A percentile compares a stretch with the other conserved stretches of the same genome.
phyloP scores from a whole-genome alignment of 345 rosid species.

The Salix brachista region DNA sequence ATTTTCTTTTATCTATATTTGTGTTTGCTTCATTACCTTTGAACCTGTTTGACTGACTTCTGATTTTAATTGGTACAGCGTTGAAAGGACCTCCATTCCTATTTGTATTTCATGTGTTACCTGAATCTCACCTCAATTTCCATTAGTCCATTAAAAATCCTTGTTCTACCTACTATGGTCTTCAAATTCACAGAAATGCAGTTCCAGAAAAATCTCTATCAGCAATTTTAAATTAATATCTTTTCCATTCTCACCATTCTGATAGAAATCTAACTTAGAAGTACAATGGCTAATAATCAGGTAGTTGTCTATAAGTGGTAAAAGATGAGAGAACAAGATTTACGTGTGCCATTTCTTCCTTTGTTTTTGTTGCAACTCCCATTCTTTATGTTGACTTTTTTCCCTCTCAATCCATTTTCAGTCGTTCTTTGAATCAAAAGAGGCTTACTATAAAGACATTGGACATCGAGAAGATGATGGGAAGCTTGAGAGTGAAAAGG shows the following conservation, averaged over 20 bases:
- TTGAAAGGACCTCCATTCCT: background rate
- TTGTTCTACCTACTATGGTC: background rate
- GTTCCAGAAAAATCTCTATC: background rate
- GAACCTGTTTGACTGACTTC: background rate
- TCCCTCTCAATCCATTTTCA: constrained; percentile 25
- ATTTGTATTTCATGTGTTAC: background rate
- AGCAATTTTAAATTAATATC: background rate
- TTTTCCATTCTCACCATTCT: background rate
- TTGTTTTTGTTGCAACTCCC: background rate
- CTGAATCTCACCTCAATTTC: background rate
- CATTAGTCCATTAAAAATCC: background rate
- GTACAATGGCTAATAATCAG: background rate
- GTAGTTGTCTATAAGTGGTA: background rate
- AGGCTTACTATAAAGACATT: constrained; percentile 48
- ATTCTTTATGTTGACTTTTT: constrained; percentile 6
- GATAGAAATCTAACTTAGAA: background rate
- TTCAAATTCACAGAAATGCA: background rate
- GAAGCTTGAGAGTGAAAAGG: constrained; percentile 37
- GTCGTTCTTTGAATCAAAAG: constrained; percentile 62
- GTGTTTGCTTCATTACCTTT: background rate
- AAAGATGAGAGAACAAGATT: background rate
- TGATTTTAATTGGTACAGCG: background rate
- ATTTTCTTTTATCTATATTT: background rate
- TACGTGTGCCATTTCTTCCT: background rate
- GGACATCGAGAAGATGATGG: constrained; percentile 52